Conservation (phyloP, 2,329 filamentous ascomycete genomes). For the Tolypocladium inflatum region DNA sequence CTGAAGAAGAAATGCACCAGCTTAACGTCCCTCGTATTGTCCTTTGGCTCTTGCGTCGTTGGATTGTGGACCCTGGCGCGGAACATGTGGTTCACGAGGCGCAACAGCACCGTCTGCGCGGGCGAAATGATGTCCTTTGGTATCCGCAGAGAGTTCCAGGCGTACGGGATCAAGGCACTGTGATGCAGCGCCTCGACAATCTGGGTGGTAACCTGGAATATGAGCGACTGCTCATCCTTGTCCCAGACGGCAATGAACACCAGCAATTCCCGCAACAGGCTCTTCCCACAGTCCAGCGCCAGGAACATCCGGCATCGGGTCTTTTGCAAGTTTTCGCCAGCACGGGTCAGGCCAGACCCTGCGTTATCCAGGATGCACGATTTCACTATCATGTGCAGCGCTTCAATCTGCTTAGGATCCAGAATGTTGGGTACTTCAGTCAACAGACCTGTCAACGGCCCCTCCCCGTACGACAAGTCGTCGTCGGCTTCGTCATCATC, state of each 20-base stretch:
- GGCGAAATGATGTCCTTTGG: slow-evolving; percentile 95
- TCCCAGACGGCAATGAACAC: slow-evolving; percentile 98
- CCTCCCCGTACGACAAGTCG: slow-evolving; percentile 71
- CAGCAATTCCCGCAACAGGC: slow-evolving; percentile 78
- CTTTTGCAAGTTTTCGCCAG: slow-evolving; percentile 77
- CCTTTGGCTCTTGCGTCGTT: slow-evolving; percentile 37
- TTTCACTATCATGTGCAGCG: slow-evolving; percentile 94
- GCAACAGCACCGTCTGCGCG: slow-evolving; percentile 85
- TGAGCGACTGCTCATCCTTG: slow-evolving; percentile 82
- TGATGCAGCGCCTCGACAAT: slow-evolving; percentile 90
- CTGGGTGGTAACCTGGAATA: slow-evolving; percentile 93
- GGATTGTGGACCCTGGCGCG: slow-evolving; percentile 40
- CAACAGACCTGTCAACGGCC: slow-evolving; percentile 71
- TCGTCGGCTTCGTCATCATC: slow-evolving; percentile 63
- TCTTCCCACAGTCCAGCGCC: slow-evolving; percentile 82
- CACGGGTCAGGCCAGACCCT: slow-evolving; percentile 56
- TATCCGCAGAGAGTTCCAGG: slow-evolving; percentile 84
- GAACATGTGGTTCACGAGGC: slow-evolving; percentile 85
- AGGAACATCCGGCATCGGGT: slow-evolving; percentile 84
- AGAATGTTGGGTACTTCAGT: slow-evolving; percentile 93
- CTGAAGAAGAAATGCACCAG: slow-evolving; percentile 84
- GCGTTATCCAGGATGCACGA: slow-evolving; percentile 82
- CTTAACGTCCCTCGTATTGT: slow-evolving; percentile 46
- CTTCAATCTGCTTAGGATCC: slow-evolving; percentile 90
- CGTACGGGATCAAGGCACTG: slow-evolving; percentile 81